phyloP scores from a whole-genome alignment of 371 early-diverging fungal genomes.

The Mucor saturninus region DNA sequence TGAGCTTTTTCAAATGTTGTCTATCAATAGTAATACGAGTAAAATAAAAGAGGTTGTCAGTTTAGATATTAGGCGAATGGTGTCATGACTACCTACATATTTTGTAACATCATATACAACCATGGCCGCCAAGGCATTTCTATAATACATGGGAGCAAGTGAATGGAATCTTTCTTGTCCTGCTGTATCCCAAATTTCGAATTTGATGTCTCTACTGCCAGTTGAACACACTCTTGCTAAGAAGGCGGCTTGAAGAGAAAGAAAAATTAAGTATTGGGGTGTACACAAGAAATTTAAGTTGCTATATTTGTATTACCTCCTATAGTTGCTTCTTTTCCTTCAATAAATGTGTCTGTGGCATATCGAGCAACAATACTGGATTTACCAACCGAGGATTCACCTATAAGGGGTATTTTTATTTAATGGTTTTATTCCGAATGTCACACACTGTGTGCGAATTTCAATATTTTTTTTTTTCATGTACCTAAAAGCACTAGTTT shows the following conservation, averaged over 20 bases:
- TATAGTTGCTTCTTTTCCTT: slow-evolving; percentile 96
- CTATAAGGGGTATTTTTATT: slow-evolving; percentile 34
- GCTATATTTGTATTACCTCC: slow-evolving; percentile 63
- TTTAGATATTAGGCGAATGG: neutral
- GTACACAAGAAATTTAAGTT: neutral
- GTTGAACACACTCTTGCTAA: slow-evolving; percentile 69
- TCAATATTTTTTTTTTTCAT: neutral
- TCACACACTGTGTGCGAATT: neutral
- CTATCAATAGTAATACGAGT: slow-evolving; percentile 30
- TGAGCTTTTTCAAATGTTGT: slow-evolving; percentile 95
- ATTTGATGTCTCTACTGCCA: slow-evolving; percentile 71
- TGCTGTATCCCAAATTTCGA: slow-evolving; percentile 96
- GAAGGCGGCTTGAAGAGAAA: slow-evolving; percentile 67
- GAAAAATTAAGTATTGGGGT: neutral
- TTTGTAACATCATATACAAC: slow-evolving; percentile 96
- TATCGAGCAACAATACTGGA: slow-evolving; percentile 83
- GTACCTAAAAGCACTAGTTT: slow-evolving; percentile 75
- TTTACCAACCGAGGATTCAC: slow-evolving; percentile 88
- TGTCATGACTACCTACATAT: slow-evolving; percentile 52
- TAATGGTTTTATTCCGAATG: slow-evolving; percentile 1
- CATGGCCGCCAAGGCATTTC: slow-evolving; percentile 96
- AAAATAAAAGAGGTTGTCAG: neutral
- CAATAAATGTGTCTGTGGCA: slow-evolving; percentile 90
- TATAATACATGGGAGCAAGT: slow-evolving; percentile 98
- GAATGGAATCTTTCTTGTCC: slow-evolving; percentile 90